Conservation (phyloP, 306 rosid genomes). For the Clitoria ternatea region DNA sequence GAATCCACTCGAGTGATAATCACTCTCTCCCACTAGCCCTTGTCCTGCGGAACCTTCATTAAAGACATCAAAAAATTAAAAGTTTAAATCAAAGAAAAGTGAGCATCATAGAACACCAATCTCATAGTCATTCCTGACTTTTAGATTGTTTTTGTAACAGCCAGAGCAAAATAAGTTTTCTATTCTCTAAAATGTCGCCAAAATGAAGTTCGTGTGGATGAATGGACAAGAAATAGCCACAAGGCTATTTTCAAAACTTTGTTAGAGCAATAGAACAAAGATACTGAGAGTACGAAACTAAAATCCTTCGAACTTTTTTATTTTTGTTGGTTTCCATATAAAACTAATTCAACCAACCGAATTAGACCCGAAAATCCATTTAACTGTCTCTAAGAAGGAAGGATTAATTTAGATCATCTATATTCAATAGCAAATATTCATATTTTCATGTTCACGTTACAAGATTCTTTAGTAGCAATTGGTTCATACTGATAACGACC, state of each 20-base stretch:
- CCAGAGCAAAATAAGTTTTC: neutral
- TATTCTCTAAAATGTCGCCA: neutral
- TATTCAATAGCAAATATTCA: neutral
- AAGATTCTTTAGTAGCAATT: neutral
- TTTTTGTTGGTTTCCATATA: no score
- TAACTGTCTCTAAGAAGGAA: neutral
- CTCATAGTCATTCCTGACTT: neutral
- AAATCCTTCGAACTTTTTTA: no score
- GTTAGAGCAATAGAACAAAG: neutral
- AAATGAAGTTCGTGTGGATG: neutral
- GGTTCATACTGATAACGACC: neutral
- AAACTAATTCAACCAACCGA: no score
- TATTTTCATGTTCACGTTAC: neutral
- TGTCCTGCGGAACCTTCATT: constrained; percentile 34
- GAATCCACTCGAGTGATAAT: constrained; percentile 23
- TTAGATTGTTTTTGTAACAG: neutral
- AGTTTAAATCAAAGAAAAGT: neutral
- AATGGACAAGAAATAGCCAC: neutral
- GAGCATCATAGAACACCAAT: constrained; percentile 3
- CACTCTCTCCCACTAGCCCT: constrained; percentile 30
- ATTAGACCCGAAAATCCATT: neutral
- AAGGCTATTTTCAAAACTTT: neutral
- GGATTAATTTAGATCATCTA: neutral
- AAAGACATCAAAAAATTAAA: neutral
- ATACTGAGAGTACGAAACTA: neutral